These are phyloP conservation scores for Coemansia sp. DNA, from an alignment of 192 early-diverging fungal species.

Conservation along the genomic window DNA sequence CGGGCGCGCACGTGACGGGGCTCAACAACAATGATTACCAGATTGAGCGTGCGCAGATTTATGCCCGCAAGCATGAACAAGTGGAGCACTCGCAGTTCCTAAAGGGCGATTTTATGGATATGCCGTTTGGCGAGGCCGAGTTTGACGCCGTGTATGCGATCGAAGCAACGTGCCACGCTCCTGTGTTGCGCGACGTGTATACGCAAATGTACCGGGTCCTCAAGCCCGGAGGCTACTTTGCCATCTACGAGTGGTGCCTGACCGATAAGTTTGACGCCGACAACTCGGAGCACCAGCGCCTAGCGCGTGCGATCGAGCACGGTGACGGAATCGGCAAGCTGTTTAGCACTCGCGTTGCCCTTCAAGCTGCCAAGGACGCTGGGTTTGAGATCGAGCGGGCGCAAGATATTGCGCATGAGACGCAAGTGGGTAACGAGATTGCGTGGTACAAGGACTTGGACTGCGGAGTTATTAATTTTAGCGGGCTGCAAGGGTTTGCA, in stretches of 20 bases:
- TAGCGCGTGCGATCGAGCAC: constrained; percentile 84
- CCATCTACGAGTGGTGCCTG: constrained; percentile 94
- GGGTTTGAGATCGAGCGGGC: constrained; percentile 83
- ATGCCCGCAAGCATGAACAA: constrained; percentile 70
- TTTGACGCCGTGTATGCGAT: constrained; percentile 96
- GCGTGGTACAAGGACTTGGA: constrained; percentile 85
- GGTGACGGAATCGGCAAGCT: constrained; percentile 92
- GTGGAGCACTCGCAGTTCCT: constrained; percentile 60
- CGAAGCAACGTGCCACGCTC: constrained; percentile 92
- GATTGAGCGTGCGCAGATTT: constrained; percentile 72
- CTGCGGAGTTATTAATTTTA: constrained; percentile 40
- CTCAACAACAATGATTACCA: constrained; percentile 98
- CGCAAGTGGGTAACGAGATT: constrained; percentile 61
- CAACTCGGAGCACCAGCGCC: constrained; percentile 69
- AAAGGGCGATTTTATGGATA: constrained; percentile 88
- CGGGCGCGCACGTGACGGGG: constrained; percentile 88
- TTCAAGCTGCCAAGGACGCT: constrained; percentile 77
- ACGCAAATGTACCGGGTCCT: constrained; percentile 86
- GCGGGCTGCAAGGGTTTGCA: constrained; percentile 50
- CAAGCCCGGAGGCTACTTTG: constrained; percentile 91
- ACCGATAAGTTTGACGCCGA: constrained; percentile 84
- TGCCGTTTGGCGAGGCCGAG: constrained; percentile 77
- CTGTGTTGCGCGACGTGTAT: constrained; percentile 81
- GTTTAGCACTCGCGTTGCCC: constrained; percentile 67
- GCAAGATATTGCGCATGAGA: constrained; percentile 62